Conservation (phyloP, 2,329 filamentous ascomycete species). For the Hypocreales sp. region DNA sequence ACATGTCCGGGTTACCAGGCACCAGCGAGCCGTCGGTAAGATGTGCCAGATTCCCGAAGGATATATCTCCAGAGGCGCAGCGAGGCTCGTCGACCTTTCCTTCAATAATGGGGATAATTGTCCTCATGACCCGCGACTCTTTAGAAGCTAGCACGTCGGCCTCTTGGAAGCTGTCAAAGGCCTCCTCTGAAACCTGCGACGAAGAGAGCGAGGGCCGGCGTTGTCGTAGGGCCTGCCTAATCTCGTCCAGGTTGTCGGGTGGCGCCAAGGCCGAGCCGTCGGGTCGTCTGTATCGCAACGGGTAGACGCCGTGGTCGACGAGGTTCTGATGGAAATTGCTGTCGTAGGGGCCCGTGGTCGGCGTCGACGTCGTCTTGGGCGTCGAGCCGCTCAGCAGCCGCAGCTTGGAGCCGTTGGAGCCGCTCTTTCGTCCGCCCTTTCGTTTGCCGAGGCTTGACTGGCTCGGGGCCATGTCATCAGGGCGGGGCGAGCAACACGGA, state of each 20-base stretch:
- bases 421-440: not conserved
- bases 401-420: too few relatives aligned
- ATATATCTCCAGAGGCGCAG: constrained; percentile 10
- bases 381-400: not conserved
- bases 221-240: not conserved
- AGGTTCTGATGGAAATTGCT: not conserved
- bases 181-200: not conserved
- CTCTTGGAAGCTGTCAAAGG: not conserved
- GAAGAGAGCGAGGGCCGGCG: not conserved
- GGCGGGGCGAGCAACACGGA: not conserved
- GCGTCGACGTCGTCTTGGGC: not conserved
- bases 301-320: not conserved
- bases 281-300: not conserved
- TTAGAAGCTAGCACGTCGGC: not conserved
- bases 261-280: not conserved
- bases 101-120: constrained; percentile 16
- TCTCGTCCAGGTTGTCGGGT: not conserved
- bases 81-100: constrained; percentile 9
- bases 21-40: constrained; percentile 18
- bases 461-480: not conserved
- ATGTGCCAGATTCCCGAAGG: constrained; percentile 18
- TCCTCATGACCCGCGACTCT: not conserved
- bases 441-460: not conserved
- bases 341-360: not conserved
- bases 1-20: constrained; percentile 15